These are phyloP conservation scores for Geoglossum glabrum DNA, from an alignment of 495 filamentous ascomycete genomes.

Conservation along the genomic window DNA sequence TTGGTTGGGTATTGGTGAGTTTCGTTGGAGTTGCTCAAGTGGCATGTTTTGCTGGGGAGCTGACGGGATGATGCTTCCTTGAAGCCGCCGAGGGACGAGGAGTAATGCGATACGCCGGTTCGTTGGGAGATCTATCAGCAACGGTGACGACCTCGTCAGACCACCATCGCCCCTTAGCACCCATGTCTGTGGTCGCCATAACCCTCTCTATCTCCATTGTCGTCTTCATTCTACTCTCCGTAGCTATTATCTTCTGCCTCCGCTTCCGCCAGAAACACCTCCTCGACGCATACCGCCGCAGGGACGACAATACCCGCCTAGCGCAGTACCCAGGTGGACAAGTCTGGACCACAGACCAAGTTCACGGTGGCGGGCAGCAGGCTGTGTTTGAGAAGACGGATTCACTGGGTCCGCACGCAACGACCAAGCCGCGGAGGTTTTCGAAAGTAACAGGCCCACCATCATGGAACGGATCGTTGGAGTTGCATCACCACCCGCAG, in stretches of 20 bases:
- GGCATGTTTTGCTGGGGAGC: no score
- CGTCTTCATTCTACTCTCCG: background rate
- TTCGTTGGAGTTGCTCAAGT: no score
- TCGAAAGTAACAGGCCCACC: background rate
- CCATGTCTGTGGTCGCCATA: background rate
- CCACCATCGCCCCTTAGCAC: background rate
- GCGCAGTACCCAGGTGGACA: background rate
- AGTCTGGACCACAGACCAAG: background rate
- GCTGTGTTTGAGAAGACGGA: background rate
- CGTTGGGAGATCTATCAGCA: background rate
- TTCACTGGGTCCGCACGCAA: background rate
- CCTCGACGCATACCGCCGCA: background rate
- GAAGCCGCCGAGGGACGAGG: no score
- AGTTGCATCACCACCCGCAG: background rate
- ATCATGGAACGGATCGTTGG: background rate
- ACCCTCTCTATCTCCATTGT: background rate
- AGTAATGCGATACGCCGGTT: background rate
- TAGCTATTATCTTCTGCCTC: background rate
- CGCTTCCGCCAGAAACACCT: background rate
- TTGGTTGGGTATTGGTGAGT: no score
- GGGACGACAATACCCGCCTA: background rate
- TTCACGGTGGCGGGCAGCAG: background rate
- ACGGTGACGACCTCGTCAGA: background rate
- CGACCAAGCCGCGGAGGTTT: background rate
- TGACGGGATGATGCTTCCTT: no score